Evolutionary conservation across 768 basidiomycete species (phyloP).

Genomic region (Tephrocybe rancida): DNA sequence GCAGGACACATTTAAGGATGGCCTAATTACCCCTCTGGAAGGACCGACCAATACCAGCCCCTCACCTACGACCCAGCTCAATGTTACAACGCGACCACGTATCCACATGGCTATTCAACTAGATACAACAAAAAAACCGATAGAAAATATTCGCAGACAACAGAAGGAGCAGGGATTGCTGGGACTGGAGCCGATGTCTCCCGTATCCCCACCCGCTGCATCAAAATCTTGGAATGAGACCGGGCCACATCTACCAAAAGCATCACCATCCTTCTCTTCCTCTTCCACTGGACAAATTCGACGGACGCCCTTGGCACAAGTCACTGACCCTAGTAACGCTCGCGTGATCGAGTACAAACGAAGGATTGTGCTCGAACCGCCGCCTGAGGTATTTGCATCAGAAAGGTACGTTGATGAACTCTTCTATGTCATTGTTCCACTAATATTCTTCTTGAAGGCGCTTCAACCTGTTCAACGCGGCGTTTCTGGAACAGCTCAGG

Average conservation of each 20-base stretch:
- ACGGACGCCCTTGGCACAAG: conserved; percentile 33
- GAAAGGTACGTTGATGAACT: conserved; percentile 10
- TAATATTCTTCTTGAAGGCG: conserved; percentile 17
- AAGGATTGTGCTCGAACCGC: conserved; percentile 39
- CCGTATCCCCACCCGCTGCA: conserved; percentile 26
- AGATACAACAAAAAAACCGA: background rate
- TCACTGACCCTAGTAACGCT: conserved; percentile 25
- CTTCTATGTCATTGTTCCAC: conserved; percentile 8
- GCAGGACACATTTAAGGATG: conserved; percentile 51
- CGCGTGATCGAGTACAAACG: conserved; percentile 29
- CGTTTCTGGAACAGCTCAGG: conserved; percentile 44
- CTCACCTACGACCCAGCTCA: conserved; percentile 18
- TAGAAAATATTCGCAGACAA: conserved; percentile 16
- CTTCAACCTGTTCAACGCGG: conserved; percentile 31
- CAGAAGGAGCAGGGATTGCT: conserved; percentile 29
- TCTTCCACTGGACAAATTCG: conserved; percentile 40
- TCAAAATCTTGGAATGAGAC: conserved; percentile 64
- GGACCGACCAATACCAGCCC: conserved; percentile 38
- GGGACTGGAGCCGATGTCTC: conserved; percentile 14
- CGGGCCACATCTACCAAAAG: conserved; percentile 29
- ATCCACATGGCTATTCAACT: background rate
- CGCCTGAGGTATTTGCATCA: conserved; percentile 22
- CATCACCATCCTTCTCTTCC: conserved; percentile 44
- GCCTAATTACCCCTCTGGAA: conserved; percentile 45
- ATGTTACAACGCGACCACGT: background rate